Evolutionary conservation across 2,329 filamentous ascomycete species (phyloP).

Genomic region (Calycina marina): DNA sequence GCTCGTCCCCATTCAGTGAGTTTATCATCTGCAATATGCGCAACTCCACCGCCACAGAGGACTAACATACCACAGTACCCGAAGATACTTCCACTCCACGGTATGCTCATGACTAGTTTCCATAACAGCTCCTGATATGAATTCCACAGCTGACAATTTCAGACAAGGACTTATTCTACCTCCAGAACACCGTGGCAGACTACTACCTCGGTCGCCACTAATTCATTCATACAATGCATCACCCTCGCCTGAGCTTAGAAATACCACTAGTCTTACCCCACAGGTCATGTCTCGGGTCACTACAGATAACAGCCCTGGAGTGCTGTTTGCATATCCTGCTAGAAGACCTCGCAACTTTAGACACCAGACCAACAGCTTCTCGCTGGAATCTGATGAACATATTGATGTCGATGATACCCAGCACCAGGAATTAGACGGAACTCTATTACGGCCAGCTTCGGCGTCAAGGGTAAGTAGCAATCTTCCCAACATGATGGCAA

Average conservation of each 20-base stretch:
- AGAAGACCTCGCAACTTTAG: constrained; percentile 18
- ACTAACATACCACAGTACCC: constrained; percentile 11
- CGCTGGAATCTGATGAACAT: constrained; percentile 22
- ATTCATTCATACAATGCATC: constrained; percentile 21
- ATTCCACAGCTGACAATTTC: too few species aligned
- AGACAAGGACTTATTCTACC: constrained; percentile 5
- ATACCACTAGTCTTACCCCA: constrained; percentile 14
- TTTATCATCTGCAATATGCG: not conserved
- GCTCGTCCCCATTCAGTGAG: constrained; percentile 13
- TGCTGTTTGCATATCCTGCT: constrained; percentile 21
- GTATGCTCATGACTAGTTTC: too few species aligned
- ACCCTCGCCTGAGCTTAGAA: constrained; percentile 18
- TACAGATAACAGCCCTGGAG: constrained; percentile 16
- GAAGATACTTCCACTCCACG: constrained; percentile 18
- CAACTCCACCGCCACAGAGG: too few species aligned
- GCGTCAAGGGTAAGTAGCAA: too few species aligned
- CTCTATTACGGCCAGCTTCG: too few species aligned
- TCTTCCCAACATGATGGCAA: too few species aligned
- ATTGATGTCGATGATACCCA: too few species aligned
- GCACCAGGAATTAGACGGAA: too few species aligned
- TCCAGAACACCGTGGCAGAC: not conserved
- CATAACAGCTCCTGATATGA: too few species aligned
- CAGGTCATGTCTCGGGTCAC: constrained; percentile 14
- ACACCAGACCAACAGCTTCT: constrained; percentile 24
- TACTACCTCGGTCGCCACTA: constrained; percentile 21